Evolutionary conservation across 257 asterid species (phyloP).

Genomic region (Rehmannia glutinosa): DNA sequence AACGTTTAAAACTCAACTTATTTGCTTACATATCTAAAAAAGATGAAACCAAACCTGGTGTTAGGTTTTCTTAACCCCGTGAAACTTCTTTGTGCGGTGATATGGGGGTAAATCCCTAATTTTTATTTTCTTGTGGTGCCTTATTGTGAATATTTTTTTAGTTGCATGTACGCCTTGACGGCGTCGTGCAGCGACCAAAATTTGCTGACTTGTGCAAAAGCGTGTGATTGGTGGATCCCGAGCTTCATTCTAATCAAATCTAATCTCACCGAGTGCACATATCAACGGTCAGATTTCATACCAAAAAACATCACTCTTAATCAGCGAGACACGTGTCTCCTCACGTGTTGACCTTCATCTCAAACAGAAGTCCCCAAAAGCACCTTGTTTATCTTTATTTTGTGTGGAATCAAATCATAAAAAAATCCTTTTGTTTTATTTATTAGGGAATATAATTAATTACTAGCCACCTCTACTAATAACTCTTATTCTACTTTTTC

Average conservation of each 20-base stretch:
- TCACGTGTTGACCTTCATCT: too few relatives aligned
- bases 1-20: too few relatives aligned
- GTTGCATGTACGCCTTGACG: constrained; percentile 16
- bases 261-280: constrained; percentile 2
- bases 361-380: too few relatives aligned
- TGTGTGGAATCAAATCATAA: constrained; percentile 6
- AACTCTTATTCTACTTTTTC: constrained; percentile 9
- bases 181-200: constrained; percentile 20
- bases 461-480: constrained; percentile 3
- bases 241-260: neutral
- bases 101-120: neutral
- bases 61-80: too few relatives aligned
- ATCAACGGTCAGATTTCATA: neutral
- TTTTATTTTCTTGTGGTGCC: neutral
- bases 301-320: too few relatives aligned
- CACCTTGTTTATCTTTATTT: too few relatives aligned
- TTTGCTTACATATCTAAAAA: too few relatives aligned
- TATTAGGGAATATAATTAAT: neutral
- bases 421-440: neutral
- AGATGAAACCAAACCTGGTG: too few relatives aligned
- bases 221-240: constrained; percentile 17
- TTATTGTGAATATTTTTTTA: neutral
- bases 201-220: constrained; percentile 10
- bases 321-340: constrained; percentile 28
- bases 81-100: too few relatives aligned